Evolutionary conservation across 2,329 filamentous ascomycete species (phyloP).

Genomic region (Monosporascus sp.): DNA sequence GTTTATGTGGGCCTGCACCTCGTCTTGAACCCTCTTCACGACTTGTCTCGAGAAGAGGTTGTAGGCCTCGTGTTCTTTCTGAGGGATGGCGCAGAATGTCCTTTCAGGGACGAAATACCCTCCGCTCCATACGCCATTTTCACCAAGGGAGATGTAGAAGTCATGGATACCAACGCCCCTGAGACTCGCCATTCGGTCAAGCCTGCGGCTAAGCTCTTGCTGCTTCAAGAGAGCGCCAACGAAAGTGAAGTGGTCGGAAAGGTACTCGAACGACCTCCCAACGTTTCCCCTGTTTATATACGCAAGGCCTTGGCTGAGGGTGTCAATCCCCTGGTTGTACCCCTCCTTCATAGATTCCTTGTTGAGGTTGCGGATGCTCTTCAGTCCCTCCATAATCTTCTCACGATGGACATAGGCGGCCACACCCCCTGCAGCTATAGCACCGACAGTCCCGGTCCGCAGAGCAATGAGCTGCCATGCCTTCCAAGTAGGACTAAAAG

Average conservation of each 20-base stretch:
- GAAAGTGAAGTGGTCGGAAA: slow-evolving; percentile 79
- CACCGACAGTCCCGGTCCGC: slow-evolving; percentile 74
- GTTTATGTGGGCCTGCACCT: slow-evolving; percentile 66
- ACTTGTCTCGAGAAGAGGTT: slow-evolving; percentile 47
- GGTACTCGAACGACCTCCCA: slow-evolving; percentile 69
- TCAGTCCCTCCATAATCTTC: slow-evolving; percentile 50
- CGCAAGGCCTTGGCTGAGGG: slow-evolving; percentile 47
- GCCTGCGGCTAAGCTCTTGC: slow-evolving; percentile 63
- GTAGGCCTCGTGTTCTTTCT: slow-evolving; percentile 38
- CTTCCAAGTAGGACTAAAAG: slow-evolving; percentile 40
- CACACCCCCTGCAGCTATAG: slow-evolving; percentile 75
- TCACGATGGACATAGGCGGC: slow-evolving; percentile 76
- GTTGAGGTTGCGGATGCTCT: slow-evolving; percentile 42
- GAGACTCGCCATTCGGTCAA: slow-evolving; percentile 57
- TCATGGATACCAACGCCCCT: slow-evolving; percentile 66
- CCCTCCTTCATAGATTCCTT: slow-evolving; percentile 42
- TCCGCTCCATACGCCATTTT: slow-evolving; percentile 59
- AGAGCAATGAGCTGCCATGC: slow-evolving; percentile 64
- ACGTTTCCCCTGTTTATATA: slow-evolving; percentile 55
- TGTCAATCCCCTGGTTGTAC: slow-evolving; percentile 44
- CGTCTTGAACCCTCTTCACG: slow-evolving; percentile 62
- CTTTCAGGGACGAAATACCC: slow-evolving; percentile 60
- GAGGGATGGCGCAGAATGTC: slow-evolving; percentile 73
- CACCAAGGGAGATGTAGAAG: slow-evolving; percentile 71
- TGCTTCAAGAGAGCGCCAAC: slow-evolving; percentile 73